Evolutionary conservation across 352 stramenopile species (phyloP).

Genomic region (Pythium sp.): DNA sequence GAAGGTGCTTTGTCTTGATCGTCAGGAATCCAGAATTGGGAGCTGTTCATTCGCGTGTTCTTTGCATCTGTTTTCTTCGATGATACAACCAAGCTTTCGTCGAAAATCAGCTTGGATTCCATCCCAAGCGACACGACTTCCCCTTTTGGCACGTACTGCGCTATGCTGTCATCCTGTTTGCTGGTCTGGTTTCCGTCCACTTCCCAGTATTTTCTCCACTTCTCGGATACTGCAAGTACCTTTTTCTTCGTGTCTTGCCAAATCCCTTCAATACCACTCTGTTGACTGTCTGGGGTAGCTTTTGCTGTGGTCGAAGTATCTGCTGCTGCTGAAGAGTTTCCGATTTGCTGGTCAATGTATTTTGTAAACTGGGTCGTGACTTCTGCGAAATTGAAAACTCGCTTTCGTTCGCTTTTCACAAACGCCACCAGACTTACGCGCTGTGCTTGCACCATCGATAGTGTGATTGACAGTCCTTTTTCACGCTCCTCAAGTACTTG

Average conservation of each 20-base stretch:
- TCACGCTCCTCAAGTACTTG: slow-evolving; percentile 74
- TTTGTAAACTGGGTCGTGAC: slow-evolving; percentile 49
- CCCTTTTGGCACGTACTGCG: slow-evolving; percentile 42
- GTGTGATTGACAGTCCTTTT: slow-evolving; percentile 72
- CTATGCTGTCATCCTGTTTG: background rate
- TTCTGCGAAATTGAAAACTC: slow-evolving; percentile 59
- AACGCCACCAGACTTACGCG: slow-evolving; percentile 45
- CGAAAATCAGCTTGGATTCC: slow-evolving; percentile 52
- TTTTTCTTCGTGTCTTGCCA: slow-evolving; percentile 40
- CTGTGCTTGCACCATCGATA: slow-evolving; percentile 63
- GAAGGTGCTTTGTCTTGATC: slow-evolving; percentile 49
- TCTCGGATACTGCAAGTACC: slow-evolving; percentile 25
- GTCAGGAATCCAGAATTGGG: slow-evolving; percentile 59
- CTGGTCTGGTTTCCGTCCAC: slow-evolving; percentile 12
- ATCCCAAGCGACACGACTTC: slow-evolving; percentile 54
- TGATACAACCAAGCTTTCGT: slow-evolving; percentile 57
- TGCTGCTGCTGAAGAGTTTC: slow-evolving; percentile 13
- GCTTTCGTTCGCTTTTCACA: slow-evolving; percentile 60
- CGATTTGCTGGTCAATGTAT: slow-evolving; percentile 45
- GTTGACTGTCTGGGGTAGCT: background rate
- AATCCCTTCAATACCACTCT: slow-evolving; percentile 13
- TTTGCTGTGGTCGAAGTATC: background rate
- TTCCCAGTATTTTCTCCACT: slow-evolving; percentile 34
- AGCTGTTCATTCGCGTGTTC: slow-evolving; percentile 47
- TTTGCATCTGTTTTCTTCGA: slow-evolving; percentile 62